Evolutionary conservation across 2,329 filamentous ascomycete species (phyloP).

Genomic region (Coniochaeta sp.): DNA sequence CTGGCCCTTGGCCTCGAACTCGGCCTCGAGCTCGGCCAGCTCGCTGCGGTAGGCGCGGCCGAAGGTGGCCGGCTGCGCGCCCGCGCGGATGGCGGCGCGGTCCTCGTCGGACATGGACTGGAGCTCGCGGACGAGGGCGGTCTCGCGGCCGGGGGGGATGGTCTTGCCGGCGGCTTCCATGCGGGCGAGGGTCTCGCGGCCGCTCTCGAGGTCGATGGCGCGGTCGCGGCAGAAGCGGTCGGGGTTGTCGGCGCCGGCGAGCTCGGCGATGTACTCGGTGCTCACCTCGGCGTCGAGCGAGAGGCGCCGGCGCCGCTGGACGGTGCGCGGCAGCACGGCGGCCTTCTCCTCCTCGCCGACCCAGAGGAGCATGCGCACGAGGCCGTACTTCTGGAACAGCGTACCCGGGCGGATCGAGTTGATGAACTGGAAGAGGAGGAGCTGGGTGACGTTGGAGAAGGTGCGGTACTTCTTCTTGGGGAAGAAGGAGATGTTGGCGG

Average conservation of each 20-base stretch:
- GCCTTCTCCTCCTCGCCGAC: conserved; percentile 52
- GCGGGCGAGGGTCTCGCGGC: conserved; percentile 27
- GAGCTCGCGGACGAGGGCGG: conserved; percentile 18
- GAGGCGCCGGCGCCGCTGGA: conserved; percentile 47
- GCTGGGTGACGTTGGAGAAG: conserved; percentile 48
- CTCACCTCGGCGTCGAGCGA: conserved; percentile 53
- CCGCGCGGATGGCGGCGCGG: conserved; percentile 8
- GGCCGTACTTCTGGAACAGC: conserved; percentile 68
- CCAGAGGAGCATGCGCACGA: conserved; percentile 75
- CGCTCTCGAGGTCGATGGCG: conserved; percentile 39
- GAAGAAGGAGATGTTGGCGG: conserved; percentile 56
- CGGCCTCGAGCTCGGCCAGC: conserved; percentile 29
- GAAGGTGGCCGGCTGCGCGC: conserved; percentile 15
- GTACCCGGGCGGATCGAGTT: conserved; percentile 47
- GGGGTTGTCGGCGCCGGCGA: conserved; percentile 26
- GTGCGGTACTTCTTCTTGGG: conserved; percentile 40
- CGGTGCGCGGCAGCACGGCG: conserved; percentile 50
- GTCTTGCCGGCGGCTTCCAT: conserved; percentile 37
- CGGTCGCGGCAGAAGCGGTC: conserved; percentile 32
- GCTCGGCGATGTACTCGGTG: conserved; percentile 51
- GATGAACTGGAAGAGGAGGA: conserved; percentile 57
- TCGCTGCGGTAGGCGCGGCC: conserved; percentile 34
- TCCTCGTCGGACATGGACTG: conserved; percentile 10
- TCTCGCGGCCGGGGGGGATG: conserved; percentile 38
- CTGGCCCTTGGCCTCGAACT: conserved; percentile 10